These are phyloP conservation scores for Coriaria nepalensis DNA, from an alignment of 306 rosid genomes.

Conservation along the genomic window DNA sequence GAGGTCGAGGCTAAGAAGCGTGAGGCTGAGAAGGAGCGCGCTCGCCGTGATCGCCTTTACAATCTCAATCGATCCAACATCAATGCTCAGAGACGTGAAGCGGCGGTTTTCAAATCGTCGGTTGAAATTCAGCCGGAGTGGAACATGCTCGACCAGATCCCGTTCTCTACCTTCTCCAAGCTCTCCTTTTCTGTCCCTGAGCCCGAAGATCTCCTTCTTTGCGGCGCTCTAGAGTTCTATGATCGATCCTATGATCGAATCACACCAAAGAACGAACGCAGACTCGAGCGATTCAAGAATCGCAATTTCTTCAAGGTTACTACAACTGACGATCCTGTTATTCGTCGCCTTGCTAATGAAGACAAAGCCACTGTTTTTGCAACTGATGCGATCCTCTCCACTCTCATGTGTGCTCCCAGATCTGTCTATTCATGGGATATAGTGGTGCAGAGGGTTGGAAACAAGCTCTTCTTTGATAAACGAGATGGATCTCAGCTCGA, in stretches of 20 bases:
- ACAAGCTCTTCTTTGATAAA: slow-evolving; percentile 79
- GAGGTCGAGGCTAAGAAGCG: slow-evolving; percentile 81
- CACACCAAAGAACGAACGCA: slow-evolving; percentile 72
- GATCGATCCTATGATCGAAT: slow-evolving; percentile 61
- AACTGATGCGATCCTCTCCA: slow-evolving; percentile 66
- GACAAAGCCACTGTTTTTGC: slow-evolving; percentile 81
- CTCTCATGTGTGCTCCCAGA: slow-evolving; percentile 84
- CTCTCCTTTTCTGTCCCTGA: slow-evolving; percentile 74
- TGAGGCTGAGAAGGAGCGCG: slow-evolving; percentile 80
- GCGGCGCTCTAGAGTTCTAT: slow-evolving; percentile 70
- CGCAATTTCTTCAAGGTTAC: slow-evolving; percentile 83
- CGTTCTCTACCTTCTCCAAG: slow-evolving; percentile 78
- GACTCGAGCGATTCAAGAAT: slow-evolving; percentile 73
- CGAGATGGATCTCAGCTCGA: slow-evolving; percentile 87
- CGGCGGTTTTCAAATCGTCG: slow-evolving; percentile 71
- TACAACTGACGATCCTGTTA: slow-evolving; percentile 82
- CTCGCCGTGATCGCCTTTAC: slow-evolving; percentile 79
- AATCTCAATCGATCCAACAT: slow-evolving; percentile 62
- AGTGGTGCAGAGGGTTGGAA: slow-evolving; percentile 80
- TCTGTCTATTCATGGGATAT: slow-evolving; percentile 93
- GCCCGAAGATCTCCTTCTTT: slow-evolving; percentile 69
- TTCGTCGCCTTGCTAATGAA: slow-evolving; percentile 71
- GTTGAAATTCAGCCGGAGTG: slow-evolving; percentile 91
- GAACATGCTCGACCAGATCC: slow-evolving; percentile 94
- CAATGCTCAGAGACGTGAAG: slow-evolving; percentile 53